Evolutionary conservation across 129 eudicot species (phyloP).

Genomic region (Lactuca saligna): DNA sequence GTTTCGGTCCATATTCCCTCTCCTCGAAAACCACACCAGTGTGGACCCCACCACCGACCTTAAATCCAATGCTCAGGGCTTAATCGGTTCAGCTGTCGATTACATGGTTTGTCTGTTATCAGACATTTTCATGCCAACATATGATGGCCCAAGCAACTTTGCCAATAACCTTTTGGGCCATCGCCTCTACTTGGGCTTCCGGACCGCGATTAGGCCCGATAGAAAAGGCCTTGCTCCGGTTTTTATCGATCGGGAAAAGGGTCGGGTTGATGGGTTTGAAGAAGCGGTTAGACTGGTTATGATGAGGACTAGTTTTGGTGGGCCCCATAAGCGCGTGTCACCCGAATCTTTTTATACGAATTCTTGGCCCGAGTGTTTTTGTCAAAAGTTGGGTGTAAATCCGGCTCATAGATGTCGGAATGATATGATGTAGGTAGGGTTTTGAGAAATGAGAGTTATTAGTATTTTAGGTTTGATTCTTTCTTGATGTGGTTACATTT

Average conservation of each 20-base stretch:
- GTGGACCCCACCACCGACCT: constrained; percentile 75
- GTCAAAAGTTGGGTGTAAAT: constrained; percentile 58
- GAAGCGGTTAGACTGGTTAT: constrained; percentile 78
- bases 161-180: constrained; percentile 96
- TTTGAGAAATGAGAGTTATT: no score
- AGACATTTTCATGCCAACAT: constrained; percentile 96
- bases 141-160: constrained; percentile 97
- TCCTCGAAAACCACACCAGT: constrained; percentile 78
- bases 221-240: constrained; percentile 93
- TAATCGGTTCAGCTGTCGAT: constrained; percentile 94
- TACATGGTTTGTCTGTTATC: constrained; percentile 98
- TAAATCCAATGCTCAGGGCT: constrained; percentile 57
- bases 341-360: constrained; percentile 95
- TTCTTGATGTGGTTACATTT: background rate
- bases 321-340: constrained; percentile 75
- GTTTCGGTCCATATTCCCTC: constrained; percentile 79
- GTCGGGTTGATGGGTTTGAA: constrained; percentile 67
- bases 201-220: constrained; percentile 79
- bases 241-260: constrained; percentile 80
- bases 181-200: constrained; percentile 88
- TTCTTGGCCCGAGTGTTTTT: constrained; percentile 99
- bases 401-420: constrained; percentile 83
- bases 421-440: constrained; percentile 21
- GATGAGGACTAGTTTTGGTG: constrained; percentile 81
- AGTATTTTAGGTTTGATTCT: background rate